phyloP scores from a whole-genome alignment of 1,284 basidiomycete species.

The Pyrrhoderma noxium region DNA sequence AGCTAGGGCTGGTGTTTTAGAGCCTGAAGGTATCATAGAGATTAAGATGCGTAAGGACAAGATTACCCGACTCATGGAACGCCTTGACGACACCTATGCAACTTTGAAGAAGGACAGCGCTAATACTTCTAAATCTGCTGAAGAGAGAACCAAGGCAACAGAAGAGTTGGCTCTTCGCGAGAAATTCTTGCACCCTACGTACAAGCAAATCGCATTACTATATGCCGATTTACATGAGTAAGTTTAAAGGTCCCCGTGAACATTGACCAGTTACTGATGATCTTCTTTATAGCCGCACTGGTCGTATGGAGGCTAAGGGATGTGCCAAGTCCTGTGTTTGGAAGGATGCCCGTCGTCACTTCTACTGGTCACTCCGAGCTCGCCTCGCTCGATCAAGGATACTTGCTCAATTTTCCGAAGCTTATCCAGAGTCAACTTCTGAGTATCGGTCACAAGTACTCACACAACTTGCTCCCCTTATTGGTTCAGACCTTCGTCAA shows the following conservation, averaged over 20 bases:
- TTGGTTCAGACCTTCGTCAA: slow-evolving; percentile 46
- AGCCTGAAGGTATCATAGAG: slow-evolving; percentile 96
- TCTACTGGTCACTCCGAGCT: slow-evolving; percentile 93
- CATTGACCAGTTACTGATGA: too few species aligned
- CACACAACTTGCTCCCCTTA: slow-evolving; percentile 48
- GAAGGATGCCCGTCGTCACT: slow-evolving; percentile 85
- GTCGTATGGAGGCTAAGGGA: slow-evolving; percentile 98
- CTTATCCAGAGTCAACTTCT: slow-evolving; percentile 52
- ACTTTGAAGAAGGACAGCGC: slow-evolving; percentile 75
- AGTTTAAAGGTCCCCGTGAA: too few species aligned
- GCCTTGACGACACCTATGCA: slow-evolving; percentile 83
- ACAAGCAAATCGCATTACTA: slow-evolving; percentile 88
- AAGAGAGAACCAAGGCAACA: slow-evolving; percentile 67
- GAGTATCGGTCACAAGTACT: slow-evolving; percentile 57
- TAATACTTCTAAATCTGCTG: slow-evolving; percentile 60
- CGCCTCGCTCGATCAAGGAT: slow-evolving; percentile 63
- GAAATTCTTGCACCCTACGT: slow-evolving; percentile 79
- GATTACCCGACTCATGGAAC: slow-evolving; percentile 86
- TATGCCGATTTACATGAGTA: slow-evolving; percentile 97
- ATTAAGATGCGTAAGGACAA: slow-evolving; percentile 92
- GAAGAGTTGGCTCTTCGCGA: slow-evolving; percentile 74
- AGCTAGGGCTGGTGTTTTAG: slow-evolving; percentile 93
- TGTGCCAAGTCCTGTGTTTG: slow-evolving; percentile 80
- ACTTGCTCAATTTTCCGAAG: slow-evolving; percentile 49
- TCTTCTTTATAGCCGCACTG: slow-evolving; percentile 60